These are phyloP conservation scores for Kwoniella pini DNA, from an alignment of 768 basidiomycete genomes.

Conservation along the genomic window DNA sequence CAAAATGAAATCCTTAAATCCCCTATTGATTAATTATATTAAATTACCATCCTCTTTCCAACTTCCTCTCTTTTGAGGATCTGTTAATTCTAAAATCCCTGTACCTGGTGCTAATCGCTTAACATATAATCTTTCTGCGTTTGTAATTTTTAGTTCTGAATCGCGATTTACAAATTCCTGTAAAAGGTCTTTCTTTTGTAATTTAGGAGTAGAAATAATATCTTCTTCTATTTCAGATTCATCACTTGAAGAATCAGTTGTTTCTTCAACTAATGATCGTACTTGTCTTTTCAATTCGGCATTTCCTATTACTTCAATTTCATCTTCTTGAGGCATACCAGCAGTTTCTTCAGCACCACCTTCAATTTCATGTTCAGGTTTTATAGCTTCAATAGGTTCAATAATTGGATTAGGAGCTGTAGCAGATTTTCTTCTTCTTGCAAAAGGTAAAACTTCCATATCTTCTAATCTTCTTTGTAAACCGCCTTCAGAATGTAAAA, in stretches of 20 bases:
- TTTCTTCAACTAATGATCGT: too few relatives aligned
- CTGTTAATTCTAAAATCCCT: neutral
- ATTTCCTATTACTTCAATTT: too few relatives aligned
- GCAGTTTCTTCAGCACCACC: neutral
- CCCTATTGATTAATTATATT: too few relatives aligned
- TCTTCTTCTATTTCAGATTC: too few relatives aligned
- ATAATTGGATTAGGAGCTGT: neutral
- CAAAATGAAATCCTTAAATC: too few relatives aligned
- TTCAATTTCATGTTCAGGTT: neutral
- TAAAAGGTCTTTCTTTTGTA: neutral
- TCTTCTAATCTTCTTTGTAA: constrained; percentile 37
- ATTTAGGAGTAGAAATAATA: neutral
- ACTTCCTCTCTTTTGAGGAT: constrained; percentile 3
- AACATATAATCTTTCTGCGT: neutral
- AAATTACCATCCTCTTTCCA: constrained; percentile 1
- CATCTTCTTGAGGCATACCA: too few relatives aligned
- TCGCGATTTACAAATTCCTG: neutral
- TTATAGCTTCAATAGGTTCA: neutral
- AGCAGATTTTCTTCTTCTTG: constrained; percentile 6
- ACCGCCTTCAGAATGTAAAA: constrained; percentile 53
- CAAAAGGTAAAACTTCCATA: constrained; percentile 31
- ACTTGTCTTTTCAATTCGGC: too few relatives aligned
- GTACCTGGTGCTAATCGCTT: constrained; percentile 4
- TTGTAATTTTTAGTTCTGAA: neutral
- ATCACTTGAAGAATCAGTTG: too few relatives aligned